These are phyloP conservation scores for Didymella sp. DNA, from an alignment of 2,329 filamentous ascomycete genomes.

Conservation along the genomic window DNA sequence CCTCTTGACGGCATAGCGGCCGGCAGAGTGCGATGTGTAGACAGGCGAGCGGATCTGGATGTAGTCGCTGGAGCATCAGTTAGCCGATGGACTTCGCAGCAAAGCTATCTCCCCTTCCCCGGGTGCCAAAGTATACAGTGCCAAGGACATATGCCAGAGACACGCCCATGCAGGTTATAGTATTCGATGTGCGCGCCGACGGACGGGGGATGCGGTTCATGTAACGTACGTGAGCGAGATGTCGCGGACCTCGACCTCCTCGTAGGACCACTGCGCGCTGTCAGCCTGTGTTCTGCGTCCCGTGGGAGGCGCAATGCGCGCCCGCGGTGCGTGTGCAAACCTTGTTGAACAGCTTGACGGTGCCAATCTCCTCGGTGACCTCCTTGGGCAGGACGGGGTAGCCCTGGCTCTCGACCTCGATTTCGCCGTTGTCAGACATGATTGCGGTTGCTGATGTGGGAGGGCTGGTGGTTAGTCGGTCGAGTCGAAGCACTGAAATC, in stretches of 20 bases:
- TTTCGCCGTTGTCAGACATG: slow-evolving; percentile 92
- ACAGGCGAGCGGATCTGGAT: slow-evolving; percentile 99
- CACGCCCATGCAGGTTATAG: background rate
- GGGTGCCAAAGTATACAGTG: slow-evolving; percentile 23
- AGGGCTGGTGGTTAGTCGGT: slow-evolving; percentile 37
- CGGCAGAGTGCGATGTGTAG: slow-evolving; percentile 98
- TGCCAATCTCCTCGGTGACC: slow-evolving; percentile 85
- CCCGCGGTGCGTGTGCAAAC: slow-evolving; percentile 25
- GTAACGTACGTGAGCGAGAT: slow-evolving; percentile 96
- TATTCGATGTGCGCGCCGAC: slow-evolving; percentile 21
- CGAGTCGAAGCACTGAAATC: slow-evolving; percentile 5
- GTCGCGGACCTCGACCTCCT: slow-evolving; percentile 99
- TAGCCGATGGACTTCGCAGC: slow-evolving; percentile 38
- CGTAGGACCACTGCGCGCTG: slow-evolving; percentile 76
- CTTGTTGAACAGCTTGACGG: slow-evolving; percentile 97
- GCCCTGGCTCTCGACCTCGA: slow-evolving; percentile 84
- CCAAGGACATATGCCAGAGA: background rate
- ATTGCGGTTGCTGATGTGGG: slow-evolving; percentile 41
- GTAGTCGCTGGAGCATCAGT: slow-evolving; percentile 78
- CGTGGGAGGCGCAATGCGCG: slow-evolving; percentile 13
- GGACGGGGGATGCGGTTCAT: slow-evolving; percentile 17
- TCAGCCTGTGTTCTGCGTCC: slow-evolving; percentile 22
- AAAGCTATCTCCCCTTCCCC: slow-evolving; percentile 27
- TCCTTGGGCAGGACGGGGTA: slow-evolving; percentile 92
- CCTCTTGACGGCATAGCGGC: slow-evolving; percentile 98